Evolutionary conservation across 2,329 filamentous ascomycete genomes (phyloP), one percentile per base, ranked within the genome.

Genomic region (Balansia obtecta): DNA sequence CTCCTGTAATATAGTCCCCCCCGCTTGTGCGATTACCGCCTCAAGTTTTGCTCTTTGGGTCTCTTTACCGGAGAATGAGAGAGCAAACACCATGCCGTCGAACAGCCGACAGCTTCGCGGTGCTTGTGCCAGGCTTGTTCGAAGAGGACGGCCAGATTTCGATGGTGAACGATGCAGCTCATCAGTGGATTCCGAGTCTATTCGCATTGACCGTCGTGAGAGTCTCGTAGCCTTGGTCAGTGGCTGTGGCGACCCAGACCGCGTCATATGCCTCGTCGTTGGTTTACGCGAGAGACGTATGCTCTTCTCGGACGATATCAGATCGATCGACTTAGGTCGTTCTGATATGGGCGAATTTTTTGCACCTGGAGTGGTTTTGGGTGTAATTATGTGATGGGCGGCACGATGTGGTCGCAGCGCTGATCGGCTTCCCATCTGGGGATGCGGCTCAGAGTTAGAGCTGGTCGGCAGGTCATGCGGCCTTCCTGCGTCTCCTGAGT

Each of bases 31-130:
- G 50, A 97, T 89, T 46, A 79, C 70, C 1, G 71, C 72, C 34
- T 78, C 78, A 2, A 93, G 57, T 30, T 63, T 66, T 20, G 61
- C 64, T 45, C 70, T 61, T 55, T 79, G 58, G 60, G 63, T 60
- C 27, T 67, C 41, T 40, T 70, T 68, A 30, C 66, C 68, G 0
- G 68, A 65, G 54, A 88, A 87, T 0, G 88, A 91, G 11, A 95
- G 77, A 0, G 89, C 89, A 65, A 97, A 96, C 0, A 80, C 81
- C 89, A 96, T 95, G 41, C 83, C 81, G 1, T 76, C 68, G 59
- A 97, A 95, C 0, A 94, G 45, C 3, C 60, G 54, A 9, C 59
- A 54, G 3, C 53, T 61, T 54, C 57, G 59, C 55, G 54, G 54
- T 34, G 50, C 59, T 50, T 58, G 53, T 9, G 53, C 58, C 8